Evolutionary conservation across 495 filamentous ascomycete species (phyloP).

Genomic region (Trichoderma orchidacearum): DNA sequence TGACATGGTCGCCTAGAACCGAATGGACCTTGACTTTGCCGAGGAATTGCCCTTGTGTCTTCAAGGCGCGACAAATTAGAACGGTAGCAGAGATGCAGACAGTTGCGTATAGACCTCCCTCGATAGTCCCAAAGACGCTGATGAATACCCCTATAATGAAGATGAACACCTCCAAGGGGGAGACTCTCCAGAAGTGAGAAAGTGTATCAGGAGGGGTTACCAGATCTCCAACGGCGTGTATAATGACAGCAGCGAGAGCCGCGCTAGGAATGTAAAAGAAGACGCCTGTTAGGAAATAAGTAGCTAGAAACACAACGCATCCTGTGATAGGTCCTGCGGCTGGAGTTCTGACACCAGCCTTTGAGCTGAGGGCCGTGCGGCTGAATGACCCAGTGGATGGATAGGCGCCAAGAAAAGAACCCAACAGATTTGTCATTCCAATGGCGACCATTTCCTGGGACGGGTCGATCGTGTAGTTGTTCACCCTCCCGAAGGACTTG

Average conservation of each 20-base stretch:
- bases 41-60: slow-evolving; percentile 76
- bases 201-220: slow-evolving; percentile 89
- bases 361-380: slow-evolving; percentile 94
- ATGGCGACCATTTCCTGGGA: slow-evolving; percentile 96
- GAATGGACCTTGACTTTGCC: slow-evolving; percentile 84
- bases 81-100: slow-evolving; percentile 61
- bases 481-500: slow-evolving; percentile 92
- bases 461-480: slow-evolving; percentile 97
- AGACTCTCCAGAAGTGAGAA: slow-evolving; percentile 93
- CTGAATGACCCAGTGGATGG: slow-evolving; percentile 96
- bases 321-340: slow-evolving; percentile 89
- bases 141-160: slow-evolving; percentile 92
- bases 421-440: slow-evolving; percentile 80
- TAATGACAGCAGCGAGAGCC: slow-evolving; percentile 83
- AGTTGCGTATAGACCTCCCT: slow-evolving; percentile 85
- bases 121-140: slow-evolving; percentile 77
- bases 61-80: slow-evolving; percentile 75
- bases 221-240: slow-evolving; percentile 90
- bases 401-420: slow-evolving; percentile 88
- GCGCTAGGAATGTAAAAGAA: slow-evolving; percentile 93
- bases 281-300: slow-evolving; percentile 80
- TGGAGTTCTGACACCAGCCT: slow-evolving; percentile 89
- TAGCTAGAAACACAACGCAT: slow-evolving; percentile 77
- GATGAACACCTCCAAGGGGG: slow-evolving; percentile 78
- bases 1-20: slow-evolving; percentile 66